Evolutionary conservation across 2,329 filamentous ascomycete species (phyloP).

Genomic region (Trichoderma gracile): DNA sequence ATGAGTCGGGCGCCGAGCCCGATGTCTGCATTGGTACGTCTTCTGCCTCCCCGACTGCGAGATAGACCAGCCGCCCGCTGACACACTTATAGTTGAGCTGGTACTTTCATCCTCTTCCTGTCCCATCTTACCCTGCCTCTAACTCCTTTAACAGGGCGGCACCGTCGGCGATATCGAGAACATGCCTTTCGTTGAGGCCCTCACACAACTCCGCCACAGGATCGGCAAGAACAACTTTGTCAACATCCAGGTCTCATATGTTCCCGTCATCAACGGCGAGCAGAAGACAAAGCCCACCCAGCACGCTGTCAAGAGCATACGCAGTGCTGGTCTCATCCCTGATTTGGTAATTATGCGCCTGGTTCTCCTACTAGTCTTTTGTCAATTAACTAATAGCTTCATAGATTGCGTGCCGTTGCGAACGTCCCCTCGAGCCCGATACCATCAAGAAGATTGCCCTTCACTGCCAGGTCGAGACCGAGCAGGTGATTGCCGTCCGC

Average conservation of each 20-base stretch:
- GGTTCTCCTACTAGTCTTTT: not conserved
- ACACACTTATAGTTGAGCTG: not conserved
- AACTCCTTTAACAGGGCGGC: conserved; percentile 50
- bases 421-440: conserved; percentile 67
- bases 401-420: conserved; percentile 90
- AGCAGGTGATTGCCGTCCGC: conserved; percentile 86
- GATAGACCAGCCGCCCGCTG: not conserved
- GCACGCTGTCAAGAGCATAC: conserved; percentile 79
- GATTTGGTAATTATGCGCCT: conserved; percentile 57
- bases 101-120: not conserved
- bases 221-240: conserved; percentile 59
- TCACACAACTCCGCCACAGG: conserved; percentile 73
- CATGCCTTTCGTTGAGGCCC: conserved; percentile 82
- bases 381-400: conserved; percentile 14
- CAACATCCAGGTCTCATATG: conserved; percentile 85
- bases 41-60: not conserved
- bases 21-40: conserved; percentile 86
- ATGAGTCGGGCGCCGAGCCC: conserved; percentile 77
- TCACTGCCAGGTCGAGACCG: conserved; percentile 81
- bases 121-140: not conserved
- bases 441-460: conserved; percentile 86
- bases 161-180: conserved; percentile 78
- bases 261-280: conserved; percentile 69
- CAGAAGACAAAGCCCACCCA: conserved; percentile 98
- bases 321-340: conserved; percentile 74